These are phyloP conservation scores for Cyclocybe aegerita DNA, from an alignment of 768 basidiomycete species.

Conservation along the genomic window DNA sequence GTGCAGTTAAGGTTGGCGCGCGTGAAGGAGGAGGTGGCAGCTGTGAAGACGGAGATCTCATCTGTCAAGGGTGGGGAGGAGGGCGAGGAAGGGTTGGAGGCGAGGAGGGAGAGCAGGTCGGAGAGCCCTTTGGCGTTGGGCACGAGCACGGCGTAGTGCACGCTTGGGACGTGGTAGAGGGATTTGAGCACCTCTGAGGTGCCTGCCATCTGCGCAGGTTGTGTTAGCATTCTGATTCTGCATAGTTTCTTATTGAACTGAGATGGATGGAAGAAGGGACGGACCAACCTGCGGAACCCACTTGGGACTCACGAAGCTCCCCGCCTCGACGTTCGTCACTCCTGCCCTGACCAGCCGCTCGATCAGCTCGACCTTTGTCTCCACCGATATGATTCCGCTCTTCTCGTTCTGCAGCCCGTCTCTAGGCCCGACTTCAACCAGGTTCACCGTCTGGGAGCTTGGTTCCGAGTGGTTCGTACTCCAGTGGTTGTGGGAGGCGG, in stretches of 20 bases:
- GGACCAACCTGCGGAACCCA: conserved; percentile 84
- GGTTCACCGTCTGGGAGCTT: conserved; percentile 40
- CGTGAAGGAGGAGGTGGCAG: conserved; percentile 85
- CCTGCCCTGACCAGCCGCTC: conserved; percentile 72
- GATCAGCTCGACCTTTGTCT: conserved; percentile 78
- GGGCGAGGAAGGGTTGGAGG: conserved; percentile 32
- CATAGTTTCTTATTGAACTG: background rate
- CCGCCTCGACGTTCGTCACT: conserved; percentile 70
- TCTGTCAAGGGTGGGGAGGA: conserved; percentile 55
- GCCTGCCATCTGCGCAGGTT: conserved; percentile 71
- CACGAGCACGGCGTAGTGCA: conserved; percentile 76
- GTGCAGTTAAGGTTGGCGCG: conserved; percentile 83
- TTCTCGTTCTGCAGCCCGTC: conserved; percentile 94
- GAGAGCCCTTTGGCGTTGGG: conserved; percentile 81
- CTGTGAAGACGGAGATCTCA: conserved; percentile 88
- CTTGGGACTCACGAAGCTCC: conserved; percentile 91
- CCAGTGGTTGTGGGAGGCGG: too few species aligned
- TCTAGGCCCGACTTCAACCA: conserved; percentile 89
- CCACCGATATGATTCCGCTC: conserved; percentile 58
- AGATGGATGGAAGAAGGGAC: background rate
- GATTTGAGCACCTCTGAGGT: conserved; percentile 70
- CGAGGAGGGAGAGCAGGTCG: conserved; percentile 59
- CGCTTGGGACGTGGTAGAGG: conserved; percentile 51
- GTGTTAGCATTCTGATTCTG: background rate
- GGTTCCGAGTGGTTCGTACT: background rate